Evolutionary conservation across 495 filamentous ascomycete genomes (phyloP).

Genomic region (Lepidopterella palustris): DNA sequence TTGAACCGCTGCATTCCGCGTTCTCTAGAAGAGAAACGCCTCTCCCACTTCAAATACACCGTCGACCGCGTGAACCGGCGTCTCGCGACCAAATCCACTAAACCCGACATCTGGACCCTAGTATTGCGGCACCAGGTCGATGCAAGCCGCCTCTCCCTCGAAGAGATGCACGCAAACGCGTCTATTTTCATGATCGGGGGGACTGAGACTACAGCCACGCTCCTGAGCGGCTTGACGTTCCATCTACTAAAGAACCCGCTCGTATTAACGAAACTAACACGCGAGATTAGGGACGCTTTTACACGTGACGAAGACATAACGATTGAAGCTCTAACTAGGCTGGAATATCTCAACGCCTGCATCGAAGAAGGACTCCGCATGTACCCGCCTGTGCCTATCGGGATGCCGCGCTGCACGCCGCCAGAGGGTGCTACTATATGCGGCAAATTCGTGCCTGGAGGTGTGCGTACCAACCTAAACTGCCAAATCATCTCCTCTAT

Average conservation of each 20-base stretch:
- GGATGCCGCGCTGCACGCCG: slow-evolving; percentile 28
- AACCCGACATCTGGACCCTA: slow-evolving; percentile 25
- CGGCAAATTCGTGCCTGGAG: slow-evolving; percentile 30
- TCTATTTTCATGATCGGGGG: slow-evolving; percentile 45
- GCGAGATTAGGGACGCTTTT: slow-evolving; percentile 46
- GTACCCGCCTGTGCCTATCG: slow-evolving; percentile 26
- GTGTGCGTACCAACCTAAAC: no score
- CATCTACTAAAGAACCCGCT: slow-evolving; percentile 43
- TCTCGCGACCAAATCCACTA: slow-evolving; percentile 21
- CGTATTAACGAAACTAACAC: slow-evolving; percentile 32
- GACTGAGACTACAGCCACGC: slow-evolving; percentile 41
- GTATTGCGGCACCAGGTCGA: slow-evolving; percentile 30
- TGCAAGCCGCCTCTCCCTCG: slow-evolving; percentile 31
- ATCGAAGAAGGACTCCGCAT: slow-evolving; percentile 31
- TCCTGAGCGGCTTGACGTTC: slow-evolving; percentile 32
- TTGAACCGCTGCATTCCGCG: slow-evolving; percentile 7
- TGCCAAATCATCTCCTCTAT: no score
- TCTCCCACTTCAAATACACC: slow-evolving; percentile 23
- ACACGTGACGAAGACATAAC: slow-evolving; percentile 39
- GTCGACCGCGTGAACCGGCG: slow-evolving; percentile 26
- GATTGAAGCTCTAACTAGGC: slow-evolving; percentile 33
- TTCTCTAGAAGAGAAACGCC: slow-evolving; percentile 10
- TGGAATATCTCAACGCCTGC: slow-evolving; percentile 31
- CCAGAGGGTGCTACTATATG: slow-evolving; percentile 27
- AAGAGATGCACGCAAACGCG: slow-evolving; percentile 41